These are phyloP conservation scores for Monilinia vaccinii-corymbosi DNA, from an alignment of 2,329 filamentous ascomycete species.

Conservation along the genomic window DNA sequence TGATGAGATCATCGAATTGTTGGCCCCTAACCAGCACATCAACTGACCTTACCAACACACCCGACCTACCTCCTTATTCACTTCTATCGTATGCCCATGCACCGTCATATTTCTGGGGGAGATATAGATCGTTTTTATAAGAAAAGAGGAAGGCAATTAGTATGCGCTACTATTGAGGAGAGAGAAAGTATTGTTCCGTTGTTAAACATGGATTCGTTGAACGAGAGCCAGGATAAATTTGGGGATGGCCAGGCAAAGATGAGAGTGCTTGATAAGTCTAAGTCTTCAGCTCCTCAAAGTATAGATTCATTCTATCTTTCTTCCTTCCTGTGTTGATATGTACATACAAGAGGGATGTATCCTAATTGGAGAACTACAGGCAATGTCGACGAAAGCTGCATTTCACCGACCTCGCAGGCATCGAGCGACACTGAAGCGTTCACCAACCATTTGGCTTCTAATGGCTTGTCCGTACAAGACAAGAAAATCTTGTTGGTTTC, in stretches of 20 bases:
- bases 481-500: slow-evolving; percentile 15
- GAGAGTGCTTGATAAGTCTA: not conserved
- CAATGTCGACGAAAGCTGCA: not conserved
- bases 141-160: not conserved
- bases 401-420: not conserved
- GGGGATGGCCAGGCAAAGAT: not conserved
- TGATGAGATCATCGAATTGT: not conserved
- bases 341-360: not conserved
- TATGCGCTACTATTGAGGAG: not conserved
- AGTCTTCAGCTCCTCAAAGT: not conserved
- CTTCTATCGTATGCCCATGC: not conserved
- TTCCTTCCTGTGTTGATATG: not conserved
- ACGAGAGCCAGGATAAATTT: not conserved
- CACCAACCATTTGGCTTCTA: not conserved
- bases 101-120: not conserved
- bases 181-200: slow-evolving; percentile 4
- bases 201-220: slow-evolving; percentile 1
- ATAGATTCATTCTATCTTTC: not conserved
- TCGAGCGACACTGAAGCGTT: not conserved
- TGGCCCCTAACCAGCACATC: not conserved
- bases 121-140: not conserved
- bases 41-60: not conserved
- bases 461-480: slow-evolving; percentile 10
- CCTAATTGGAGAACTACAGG: not conserved
- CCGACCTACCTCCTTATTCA: not conserved